A percentile compares a stretch with the other conserved stretches of the same genome.
phyloP scores from a whole-genome alignment of 441 rosid genomes.

The Bruguiera hainesii region DNA sequence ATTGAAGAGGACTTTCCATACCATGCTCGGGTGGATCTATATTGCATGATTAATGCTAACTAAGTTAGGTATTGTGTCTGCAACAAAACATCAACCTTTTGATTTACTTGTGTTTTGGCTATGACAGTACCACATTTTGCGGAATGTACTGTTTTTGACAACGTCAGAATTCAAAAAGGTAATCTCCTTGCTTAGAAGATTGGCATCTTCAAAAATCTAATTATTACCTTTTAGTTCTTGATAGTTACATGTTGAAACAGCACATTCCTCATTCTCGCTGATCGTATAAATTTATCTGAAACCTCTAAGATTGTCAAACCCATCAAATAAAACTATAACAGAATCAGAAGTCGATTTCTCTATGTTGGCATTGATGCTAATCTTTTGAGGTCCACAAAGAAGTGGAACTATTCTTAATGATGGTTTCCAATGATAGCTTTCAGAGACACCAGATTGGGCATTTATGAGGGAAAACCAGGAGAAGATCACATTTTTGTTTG shows the following conservation, averaged over 20 bases:
- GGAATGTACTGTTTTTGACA: conserved; percentile 70
- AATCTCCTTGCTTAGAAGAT: conserved; percentile 6
- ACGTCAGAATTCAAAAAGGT: conserved; percentile 74
- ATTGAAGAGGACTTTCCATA: conserved; percentile 2
- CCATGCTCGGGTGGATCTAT: neutral
- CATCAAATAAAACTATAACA: too few relatives aligned
- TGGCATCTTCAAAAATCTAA: too few relatives aligned
- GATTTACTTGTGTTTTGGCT: neutral
- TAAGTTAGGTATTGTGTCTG: neutral
- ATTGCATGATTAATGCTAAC: neutral
- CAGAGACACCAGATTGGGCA: conserved; percentile 60
- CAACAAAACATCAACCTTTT: neutral
- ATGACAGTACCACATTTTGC: conserved; percentile 64
- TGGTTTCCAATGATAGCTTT: conserved; percentile 35
- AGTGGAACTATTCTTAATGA: neutral
- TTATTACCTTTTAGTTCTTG: too few relatives aligned
- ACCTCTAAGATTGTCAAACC: too few relatives aligned
- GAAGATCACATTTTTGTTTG: conserved; percentile 63
- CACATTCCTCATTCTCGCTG: too few relatives aligned
- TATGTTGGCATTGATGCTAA: neutral
- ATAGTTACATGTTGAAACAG: too few relatives aligned
- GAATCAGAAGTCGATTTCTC: neutral
- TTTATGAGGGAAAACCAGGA: conserved; percentile 49
- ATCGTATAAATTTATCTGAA: too few relatives aligned
- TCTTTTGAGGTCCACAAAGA: neutral